Percentiles rank a stretch among this genome's conserved stretches.
Evolutionary conservation across 2,329 filamentous ascomycete species (phyloP).

Genomic region (Alternaria infectoria): DNA sequence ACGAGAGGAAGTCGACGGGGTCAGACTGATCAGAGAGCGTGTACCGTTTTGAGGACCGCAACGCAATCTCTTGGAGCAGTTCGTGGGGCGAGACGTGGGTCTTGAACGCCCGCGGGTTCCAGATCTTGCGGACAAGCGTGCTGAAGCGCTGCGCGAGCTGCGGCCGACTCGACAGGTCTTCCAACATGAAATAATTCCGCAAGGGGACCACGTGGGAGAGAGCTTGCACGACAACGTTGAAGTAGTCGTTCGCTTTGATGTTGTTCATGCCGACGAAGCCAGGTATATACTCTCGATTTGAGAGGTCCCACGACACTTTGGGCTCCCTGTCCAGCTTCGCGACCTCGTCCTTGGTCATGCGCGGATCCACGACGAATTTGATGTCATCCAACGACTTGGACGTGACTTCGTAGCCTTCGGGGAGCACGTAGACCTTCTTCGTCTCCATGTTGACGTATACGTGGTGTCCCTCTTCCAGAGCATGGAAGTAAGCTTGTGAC

Average conservation of each 20-base stretch:
- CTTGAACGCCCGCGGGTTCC: constrained; percentile 97
- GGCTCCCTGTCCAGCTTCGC: constrained; percentile 73
- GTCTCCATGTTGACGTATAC: constrained; percentile 98
- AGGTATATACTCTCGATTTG: constrained; percentile 84
- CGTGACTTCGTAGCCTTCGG: constrained; percentile 95
- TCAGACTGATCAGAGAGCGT: constrained; percentile 90
- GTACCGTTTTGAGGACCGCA: constrained; percentile 91
- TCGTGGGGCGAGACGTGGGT: constrained; percentile 97
- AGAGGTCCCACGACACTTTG: constrained; percentile 74
- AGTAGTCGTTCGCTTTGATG: constrained; percentile 98
- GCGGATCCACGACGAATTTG: constrained; percentile 95
- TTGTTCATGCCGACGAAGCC: constrained; percentile 99
- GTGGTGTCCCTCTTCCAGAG: constrained; percentile 92
- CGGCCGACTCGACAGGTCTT: constrained; percentile 74
- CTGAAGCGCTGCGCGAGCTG: constrained; percentile 89
- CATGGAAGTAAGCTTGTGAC: constrained; percentile 97
- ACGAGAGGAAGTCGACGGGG: constrained; percentile 93
- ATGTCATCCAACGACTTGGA: constrained; percentile 96
- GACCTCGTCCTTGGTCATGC: constrained; percentile 81
- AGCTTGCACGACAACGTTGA: constrained; percentile 93
- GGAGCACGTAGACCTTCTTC: constrained; percentile 88
- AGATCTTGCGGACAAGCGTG: constrained; percentile 92
- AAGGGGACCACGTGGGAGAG: constrained; percentile 88
- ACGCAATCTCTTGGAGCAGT: constrained; percentile 89
- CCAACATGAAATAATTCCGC: constrained; percentile 89